These are phyloP conservation scores for Harringtonia lauricola DNA, from an alignment of 2,329 filamentous ascomycete genomes.

Conservation along the genomic window DNA sequence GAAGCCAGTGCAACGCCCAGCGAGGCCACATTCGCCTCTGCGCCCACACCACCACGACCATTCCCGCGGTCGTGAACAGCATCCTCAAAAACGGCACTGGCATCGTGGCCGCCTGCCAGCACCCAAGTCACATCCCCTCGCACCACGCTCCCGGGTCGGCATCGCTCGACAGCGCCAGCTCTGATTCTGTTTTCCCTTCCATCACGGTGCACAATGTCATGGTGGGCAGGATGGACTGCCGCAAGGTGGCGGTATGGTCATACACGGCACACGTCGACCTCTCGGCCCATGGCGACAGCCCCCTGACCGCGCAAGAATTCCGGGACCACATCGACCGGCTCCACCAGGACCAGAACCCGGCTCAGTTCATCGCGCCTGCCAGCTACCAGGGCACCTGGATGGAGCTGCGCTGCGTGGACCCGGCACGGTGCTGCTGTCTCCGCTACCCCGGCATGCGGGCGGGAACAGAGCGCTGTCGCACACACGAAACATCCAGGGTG, in stretches of 20 bases:
- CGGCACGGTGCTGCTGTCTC: conserved; percentile 5
- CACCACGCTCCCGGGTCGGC: too few relatives aligned
- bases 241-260: conserved; percentile 3
- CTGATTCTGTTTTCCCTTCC: background rate
- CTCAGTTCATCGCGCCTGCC: conserved; percentile 2
- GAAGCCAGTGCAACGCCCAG: background rate
- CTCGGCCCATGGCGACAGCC: background rate
- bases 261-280: conserved; percentile 7
- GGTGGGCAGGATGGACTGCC: background rate
- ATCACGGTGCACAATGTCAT: conserved; percentile 1
- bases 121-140: conserved; percentile 1
- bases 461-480: too few relatives aligned
- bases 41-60: background rate
- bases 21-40: conserved; percentile 2
- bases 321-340: background rate
- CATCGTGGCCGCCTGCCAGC: background rate
- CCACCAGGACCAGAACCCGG: background rate
- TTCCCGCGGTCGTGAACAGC: background rate
- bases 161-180: background rate
- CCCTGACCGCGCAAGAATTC: background rate
- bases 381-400: conserved; percentile 1
- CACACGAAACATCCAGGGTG: too few relatives aligned
- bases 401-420: conserved; percentile 8
- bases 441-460: conserved; percentile 3
- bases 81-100: background rate